Percentiles rank a stretch among this genome's conserved stretches.
phyloP scores from a whole-genome alignment of 2,329 filamentous ascomycete genomes.

The Podosphaera fusca region DNA sequence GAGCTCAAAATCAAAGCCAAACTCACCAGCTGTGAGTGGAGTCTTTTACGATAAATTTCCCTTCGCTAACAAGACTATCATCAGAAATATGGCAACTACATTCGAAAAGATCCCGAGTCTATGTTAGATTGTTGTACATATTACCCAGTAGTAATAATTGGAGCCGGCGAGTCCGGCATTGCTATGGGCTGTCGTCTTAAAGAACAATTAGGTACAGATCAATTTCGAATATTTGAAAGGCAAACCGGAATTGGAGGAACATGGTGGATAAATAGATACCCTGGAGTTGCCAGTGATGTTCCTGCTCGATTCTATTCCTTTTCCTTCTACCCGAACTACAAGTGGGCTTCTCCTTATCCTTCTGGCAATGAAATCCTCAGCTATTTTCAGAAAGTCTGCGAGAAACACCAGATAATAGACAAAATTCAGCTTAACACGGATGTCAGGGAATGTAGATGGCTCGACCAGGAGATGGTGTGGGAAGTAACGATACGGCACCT shows the following conservation, averaged over 20 bases:
- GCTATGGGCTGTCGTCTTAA: slow-evolving; percentile 15
- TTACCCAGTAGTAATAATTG: slow-evolving; percentile 18
- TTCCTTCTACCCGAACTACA: slow-evolving; percentile 40
- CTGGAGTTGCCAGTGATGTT: slow-evolving; percentile 9
- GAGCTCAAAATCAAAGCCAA: not conserved
- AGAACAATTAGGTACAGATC: slow-evolving; percentile 12
- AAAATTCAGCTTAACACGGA: slow-evolving; percentile 36
- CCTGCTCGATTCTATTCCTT: slow-evolving; percentile 36
- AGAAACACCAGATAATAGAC: slow-evolving; percentile 29
- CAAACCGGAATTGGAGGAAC: slow-evolving; percentile 27
- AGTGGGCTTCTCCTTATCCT: slow-evolving; percentile 47
- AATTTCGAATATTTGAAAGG: slow-evolving; percentile 28
- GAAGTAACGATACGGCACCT: slow-evolving; percentile 18
- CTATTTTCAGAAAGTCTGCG: slow-evolving; percentile 39
- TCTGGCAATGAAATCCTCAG: slow-evolving; percentile 42
- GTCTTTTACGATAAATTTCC: not conserved
- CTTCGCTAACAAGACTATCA: not conserved
- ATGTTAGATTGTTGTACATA: slow-evolving; percentile 18
- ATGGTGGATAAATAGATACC: slow-evolving; percentile 27
- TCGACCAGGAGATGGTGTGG: not conserved
- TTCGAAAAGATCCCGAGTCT: slow-evolving; percentile 19
- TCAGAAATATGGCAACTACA: slow-evolving; percentile 14
- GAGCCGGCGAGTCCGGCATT: slow-evolving; percentile 16
- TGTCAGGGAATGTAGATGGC: slow-evolving; percentile 21
- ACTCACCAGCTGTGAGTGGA: not conserved